These are phyloP conservation scores for Xylaria sp. DNA, from an alignment of 2,329 filamentous ascomycete species.

Conservation along the genomic window DNA sequence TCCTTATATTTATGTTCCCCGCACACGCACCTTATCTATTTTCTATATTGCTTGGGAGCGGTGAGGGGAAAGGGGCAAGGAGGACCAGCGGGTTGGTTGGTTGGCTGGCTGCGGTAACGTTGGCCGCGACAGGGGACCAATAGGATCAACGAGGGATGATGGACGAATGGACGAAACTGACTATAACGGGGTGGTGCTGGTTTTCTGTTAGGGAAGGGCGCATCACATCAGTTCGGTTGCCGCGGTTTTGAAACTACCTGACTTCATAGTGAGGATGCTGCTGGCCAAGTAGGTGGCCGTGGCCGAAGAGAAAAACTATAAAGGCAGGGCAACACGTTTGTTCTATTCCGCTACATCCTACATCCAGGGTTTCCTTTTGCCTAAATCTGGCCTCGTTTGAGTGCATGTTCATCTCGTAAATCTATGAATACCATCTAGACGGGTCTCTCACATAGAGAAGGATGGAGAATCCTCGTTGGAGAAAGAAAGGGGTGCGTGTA, in stretches of 20 bases:
- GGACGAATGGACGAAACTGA: not conserved
- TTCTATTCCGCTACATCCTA: too few relatives aligned
- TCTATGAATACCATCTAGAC: too few relatives aligned
- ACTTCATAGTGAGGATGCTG: too few relatives aligned
- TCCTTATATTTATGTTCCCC: constrained; percentile 21
- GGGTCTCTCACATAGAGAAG: too few relatives aligned
- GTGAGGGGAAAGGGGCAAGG: not conserved
- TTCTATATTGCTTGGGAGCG: constrained; percentile 28
- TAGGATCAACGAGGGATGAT: not conserved
- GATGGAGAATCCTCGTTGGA: too few relatives aligned
- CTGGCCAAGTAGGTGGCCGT: too few relatives aligned
- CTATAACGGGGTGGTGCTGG: not conserved
- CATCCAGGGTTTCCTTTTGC: too few relatives aligned
- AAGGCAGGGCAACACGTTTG: too few relatives aligned
- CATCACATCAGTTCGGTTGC: not conserved
- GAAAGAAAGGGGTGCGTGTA: too few relatives aligned
- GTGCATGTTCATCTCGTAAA: too few relatives aligned
- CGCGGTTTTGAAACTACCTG: not conserved
- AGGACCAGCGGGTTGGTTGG: not conserved
- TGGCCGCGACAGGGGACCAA: not conserved
- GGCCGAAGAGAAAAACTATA: too few relatives aligned
- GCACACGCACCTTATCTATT: constrained; percentile 19
- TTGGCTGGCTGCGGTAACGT: not conserved
- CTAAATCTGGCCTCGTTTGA: too few relatives aligned
- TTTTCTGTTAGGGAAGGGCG: not conserved